Base-by-base conservation (phyloP, 1,139 yeast genomes). In the Meyerozyma elateridarum region DNA sequence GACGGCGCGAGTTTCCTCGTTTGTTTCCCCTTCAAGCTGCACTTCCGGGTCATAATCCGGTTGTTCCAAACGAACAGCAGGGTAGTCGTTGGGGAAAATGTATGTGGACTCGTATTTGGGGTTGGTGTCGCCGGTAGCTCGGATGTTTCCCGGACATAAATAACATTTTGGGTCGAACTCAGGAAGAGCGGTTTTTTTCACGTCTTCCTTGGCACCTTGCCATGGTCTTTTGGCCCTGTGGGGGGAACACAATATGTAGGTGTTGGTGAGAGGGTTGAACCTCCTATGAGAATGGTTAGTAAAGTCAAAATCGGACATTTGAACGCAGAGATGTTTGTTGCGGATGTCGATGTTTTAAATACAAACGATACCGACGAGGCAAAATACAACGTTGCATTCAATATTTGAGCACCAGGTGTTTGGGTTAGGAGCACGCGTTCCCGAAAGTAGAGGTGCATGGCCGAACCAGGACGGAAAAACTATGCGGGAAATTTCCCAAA, bases 211-310 rank as follows among this genome's bases (percentile, higher is more conserved):
- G 42, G 80, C 85, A 30, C 89, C 89, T 53, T 79, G 84, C 91
- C 89, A 82, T 15, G 88, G 89, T 44, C 91, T 70, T 52, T 80
- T 79, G 21, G 88, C 76, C 38, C 91, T 64, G 50, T 82, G 91
- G 5, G 91, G 91, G 6, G 88, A 80, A 35, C 84, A 82, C 34
- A 82, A 62, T 19, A 82, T 76, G 73, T 79, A 79, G 15, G 70
- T 56, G 35, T 75, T 72, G 15, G 80, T 69, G 40, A 81, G 65
- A 5, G 85, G 87, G 46, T 82, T 82, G 54, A 61, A 75, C 29
- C 91, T 70, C 39, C 85, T 72, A 48, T 81, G 91, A 3, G 87
- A 72, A 44, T 73, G 73, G 44, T 73, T 72, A 25, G 72, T 62
- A 39, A 70, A 70, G 48, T 71, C 75, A 42, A 74, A 73, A 34